Evolutionary conservation across 768 basidiomycete species (phyloP), one percentile per base, ranked within the genome.

Genomic region (Rhizopogon roseolus): DNA sequence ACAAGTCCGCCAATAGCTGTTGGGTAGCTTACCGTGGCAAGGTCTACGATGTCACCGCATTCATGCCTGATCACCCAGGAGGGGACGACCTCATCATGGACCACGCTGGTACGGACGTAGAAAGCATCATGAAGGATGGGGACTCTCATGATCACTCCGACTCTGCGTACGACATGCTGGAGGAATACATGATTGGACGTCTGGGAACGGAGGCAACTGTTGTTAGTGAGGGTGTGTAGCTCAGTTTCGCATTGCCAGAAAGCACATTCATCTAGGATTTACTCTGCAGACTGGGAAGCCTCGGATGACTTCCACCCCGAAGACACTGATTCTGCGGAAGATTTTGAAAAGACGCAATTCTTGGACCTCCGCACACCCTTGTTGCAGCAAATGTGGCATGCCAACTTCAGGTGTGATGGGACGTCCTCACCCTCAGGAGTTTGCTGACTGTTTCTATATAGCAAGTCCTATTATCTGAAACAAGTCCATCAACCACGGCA

Each of bases 401-500:
- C 82, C 14, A 89, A 93, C 68, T 97, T 90, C 65, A 88, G 85
- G 87, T 84, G 55, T 25, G 77, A 69, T 36, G n/a, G 48, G 17
- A 54, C 5, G 1, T 17, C 14, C 2, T 14, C 6, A n/a, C 36
- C 22, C 5, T 50, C 19, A 17, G 41, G 3, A 16, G 29, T 19
- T 39, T 54, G 40, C 57, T 54, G 11, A 58, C 22, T 37, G 27
- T 28, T 41, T 52, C 44, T 64, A 7, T 19, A 41, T 54, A 91
- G 90, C 66, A 99, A 99, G 76, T 82, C 88, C 4, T 98, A 94
- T 69, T 99, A 99, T 66, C 76, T 99, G 48, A 81, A 92, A 62
- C 97, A 99, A 69, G 91, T 99, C 0, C 97, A 99, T 69, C 94
- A 98, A 67, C 96, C 97, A 1, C 82, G 97, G 41, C 95, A 95